Evolutionary conservation across 257 asterid genomes (phyloP).

Genomic region (Salvia miltiorrhiza): DNA sequence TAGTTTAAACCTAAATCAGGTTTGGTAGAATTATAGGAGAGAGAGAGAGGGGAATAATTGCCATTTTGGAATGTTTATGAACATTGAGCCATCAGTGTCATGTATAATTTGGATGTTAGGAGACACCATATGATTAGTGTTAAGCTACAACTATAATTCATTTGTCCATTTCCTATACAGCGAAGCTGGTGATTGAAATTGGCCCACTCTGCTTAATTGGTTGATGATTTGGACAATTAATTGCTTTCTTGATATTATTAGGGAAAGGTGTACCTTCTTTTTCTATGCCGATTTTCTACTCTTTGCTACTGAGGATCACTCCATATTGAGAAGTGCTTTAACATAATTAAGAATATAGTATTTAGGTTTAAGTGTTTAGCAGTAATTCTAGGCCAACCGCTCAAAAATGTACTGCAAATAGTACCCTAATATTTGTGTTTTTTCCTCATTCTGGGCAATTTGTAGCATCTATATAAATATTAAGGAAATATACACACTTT

Average conservation of each 20-base stretch:
- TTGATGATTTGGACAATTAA: background rate
- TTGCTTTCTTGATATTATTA: background rate
- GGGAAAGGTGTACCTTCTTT: background rate
- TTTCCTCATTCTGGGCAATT: too few relatives aligned
- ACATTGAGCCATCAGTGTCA: background rate
- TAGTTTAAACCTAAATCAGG: background rate
- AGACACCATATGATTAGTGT: slow-evolving; percentile 15
- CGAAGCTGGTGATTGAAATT: background rate
- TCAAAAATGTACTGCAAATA: too few relatives aligned
- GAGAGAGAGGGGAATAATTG: background rate
- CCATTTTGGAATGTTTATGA: background rate
- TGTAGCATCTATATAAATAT: too few relatives aligned
- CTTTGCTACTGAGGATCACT: background rate
- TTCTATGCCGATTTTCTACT: background rate
- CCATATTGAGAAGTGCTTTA: too few relatives aligned
- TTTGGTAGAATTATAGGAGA: background rate
- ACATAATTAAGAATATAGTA: too few relatives aligned
- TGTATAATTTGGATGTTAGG: slow-evolving; percentile 15
- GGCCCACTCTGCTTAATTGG: background rate
- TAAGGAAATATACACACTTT: too few relatives aligned
- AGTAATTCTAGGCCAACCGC: too few relatives aligned
- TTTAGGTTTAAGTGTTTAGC: too few relatives aligned
- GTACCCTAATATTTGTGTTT: too few relatives aligned
- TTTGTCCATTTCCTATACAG: background rate
- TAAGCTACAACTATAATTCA: background rate